Base-by-base conservation (phyloP, 2,329 filamentous ascomycete species). In the Phoma sp. region DNA sequence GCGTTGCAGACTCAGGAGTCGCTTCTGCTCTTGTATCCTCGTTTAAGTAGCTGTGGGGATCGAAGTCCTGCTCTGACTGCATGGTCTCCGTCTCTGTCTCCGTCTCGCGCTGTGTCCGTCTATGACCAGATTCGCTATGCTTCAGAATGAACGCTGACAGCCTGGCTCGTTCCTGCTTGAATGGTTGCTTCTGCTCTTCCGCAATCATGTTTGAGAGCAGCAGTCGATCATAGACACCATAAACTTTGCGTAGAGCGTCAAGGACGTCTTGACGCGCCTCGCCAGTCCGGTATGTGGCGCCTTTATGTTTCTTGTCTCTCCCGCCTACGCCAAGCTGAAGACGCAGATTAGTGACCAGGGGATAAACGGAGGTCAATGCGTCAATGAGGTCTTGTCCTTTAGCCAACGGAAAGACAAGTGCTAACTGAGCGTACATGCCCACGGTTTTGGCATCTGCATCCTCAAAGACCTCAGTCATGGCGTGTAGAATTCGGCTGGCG, bases 401-500 rank as follows among this genome's bases (percentile, higher is more conserved):
- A 29, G 65, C 68, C 4, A 67, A 54, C 2, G 72, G 71, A 24
- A 70, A 71, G 0, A 32, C 49, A 13, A 58, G 37, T 9, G 64
- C 69, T 23, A 75, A 64, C 2, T 69, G 65, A 24, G 69, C 69
- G 44, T 71, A 74, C 63, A 66, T 68, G 30, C 48, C 49, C 11
- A 67, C 64, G 5, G 64, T 55, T 46, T 70, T 73, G 2, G 67
- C 24, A 47, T 75, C 71, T 7, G 56, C 64, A 40, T 75, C 68
- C 33, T 66, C 65, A 8, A 72, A 56, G 1, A 59, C 59, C 9
- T 57, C 48, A 9, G 44, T 58, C 70, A 74, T 73, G 27, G 64
- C 59, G 9, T 86, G 79, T 27, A 96, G 76, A 24, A 96, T 79
- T 45, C 79, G 74, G 45, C 80, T 84, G 4, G 90, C 89, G 60